phyloP scores from a whole-genome alignment of 768 basidiomycete species.

The Amanita muscaria region DNA sequence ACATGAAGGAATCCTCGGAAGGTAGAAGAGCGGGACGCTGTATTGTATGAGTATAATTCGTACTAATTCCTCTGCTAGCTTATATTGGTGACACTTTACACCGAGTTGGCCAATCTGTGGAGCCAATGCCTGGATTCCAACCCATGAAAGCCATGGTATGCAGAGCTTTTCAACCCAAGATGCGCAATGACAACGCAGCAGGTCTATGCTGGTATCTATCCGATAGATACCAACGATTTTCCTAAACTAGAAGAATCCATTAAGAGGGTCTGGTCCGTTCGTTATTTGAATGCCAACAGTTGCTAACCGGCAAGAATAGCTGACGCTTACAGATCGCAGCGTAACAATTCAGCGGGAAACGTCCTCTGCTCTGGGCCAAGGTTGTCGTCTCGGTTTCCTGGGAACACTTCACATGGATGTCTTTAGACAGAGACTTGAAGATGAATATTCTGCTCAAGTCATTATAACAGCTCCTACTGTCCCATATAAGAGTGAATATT shows the following conservation, averaged over 20 bases:
- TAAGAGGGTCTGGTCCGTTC: conserved; percentile 48
- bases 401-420: conserved; percentile 97
- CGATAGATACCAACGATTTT: conserved; percentile 86
- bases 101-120: conserved; percentile 60
- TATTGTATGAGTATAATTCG: conserved; percentile 1
- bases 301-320: conserved; percentile 29
- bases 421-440: conserved; percentile 91
- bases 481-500: conserved; percentile 71
- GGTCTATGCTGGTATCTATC: conserved; percentile 95
- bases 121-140: conserved; percentile 86
- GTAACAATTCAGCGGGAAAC: conserved; percentile 89
- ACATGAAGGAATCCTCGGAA: conserved; percentile 96
- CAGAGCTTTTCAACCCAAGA: neutral
- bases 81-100: conserved; percentile 92
- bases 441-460: conserved; percentile 91
- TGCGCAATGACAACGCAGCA: conserved; percentile 19
- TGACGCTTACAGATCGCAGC: conserved; percentile 80
- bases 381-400: conserved; percentile 89
- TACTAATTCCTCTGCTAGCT: conserved; percentile 35
- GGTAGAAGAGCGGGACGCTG: conserved; percentile 41
- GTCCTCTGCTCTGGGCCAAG: conserved; percentile 91
- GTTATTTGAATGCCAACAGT: conserved; percentile 7
- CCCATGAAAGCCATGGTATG: conserved; percentile 88
- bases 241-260: conserved; percentile 94
- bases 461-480: conserved; percentile 96